phyloP scores from a whole-genome alignment of 805 yeast species.

The Sugiyamaella mastotermitis region DNA sequence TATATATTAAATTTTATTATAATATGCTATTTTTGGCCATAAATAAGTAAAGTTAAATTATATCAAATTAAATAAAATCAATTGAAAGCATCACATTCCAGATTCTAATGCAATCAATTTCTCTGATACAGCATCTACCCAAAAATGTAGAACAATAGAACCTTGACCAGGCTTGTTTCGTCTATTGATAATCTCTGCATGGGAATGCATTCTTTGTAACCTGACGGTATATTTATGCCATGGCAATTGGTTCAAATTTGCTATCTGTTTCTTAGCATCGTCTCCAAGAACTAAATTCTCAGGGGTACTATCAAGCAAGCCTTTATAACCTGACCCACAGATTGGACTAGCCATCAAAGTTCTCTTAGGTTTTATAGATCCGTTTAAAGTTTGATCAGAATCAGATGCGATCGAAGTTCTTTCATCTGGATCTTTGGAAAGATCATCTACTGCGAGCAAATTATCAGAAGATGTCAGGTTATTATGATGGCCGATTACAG shows the following conservation, averaged over 20 bases:
- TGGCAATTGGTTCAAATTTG: slow-evolving; percentile 52
- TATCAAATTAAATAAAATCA: neutral
- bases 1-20: neutral
- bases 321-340: slow-evolving; percentile 10
- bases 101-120: neutral
- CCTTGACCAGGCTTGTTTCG: slow-evolving; percentile 26
- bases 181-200: slow-evolving; percentile 80
- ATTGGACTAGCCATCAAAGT: slow-evolving; percentile 8
- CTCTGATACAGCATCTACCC: slow-evolving; percentile 16
- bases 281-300: slow-evolving; percentile 27
- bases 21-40: neutral
- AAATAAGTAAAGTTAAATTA: neutral
- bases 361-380: neutral
- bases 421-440: slow-evolving; percentile 5
- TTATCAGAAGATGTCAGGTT: too few relatives aligned
- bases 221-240: slow-evolving; percentile 79
- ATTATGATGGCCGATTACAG: too few relatives aligned
- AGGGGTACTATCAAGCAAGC: slow-evolving; percentile 17
- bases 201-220: slow-evolving; percentile 71
- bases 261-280: slow-evolving; percentile 38
- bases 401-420: neutral
- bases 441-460: slow-evolving; percentile 11
- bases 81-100: neutral
- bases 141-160: slow-evolving; percentile 21
- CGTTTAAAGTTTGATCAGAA: neutral